phyloP scores from a whole-genome alignment of 163 green algal species.

The Volvox carteri region DNA sequence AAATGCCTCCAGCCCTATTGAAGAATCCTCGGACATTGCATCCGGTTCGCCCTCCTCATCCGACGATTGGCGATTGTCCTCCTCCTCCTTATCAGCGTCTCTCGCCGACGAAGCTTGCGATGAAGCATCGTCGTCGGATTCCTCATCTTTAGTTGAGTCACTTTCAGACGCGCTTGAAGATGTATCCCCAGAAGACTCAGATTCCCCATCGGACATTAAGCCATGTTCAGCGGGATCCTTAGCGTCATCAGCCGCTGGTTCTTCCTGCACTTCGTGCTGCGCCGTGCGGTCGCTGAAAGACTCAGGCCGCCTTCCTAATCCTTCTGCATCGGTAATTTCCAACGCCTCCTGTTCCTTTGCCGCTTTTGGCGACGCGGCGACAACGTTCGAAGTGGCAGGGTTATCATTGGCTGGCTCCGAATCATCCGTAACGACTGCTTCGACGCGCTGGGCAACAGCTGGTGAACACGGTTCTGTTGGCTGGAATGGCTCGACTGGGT shows the following conservation, averaged over 20 bases:
- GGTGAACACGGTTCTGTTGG: background rate
- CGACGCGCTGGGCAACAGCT: background rate
- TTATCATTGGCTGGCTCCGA: background rate
- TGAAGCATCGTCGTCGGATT: too few relatives aligned
- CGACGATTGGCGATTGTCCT: background rate
- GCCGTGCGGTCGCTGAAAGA: too few relatives aligned
- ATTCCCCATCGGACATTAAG: too few relatives aligned
- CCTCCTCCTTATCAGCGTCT: too few relatives aligned
- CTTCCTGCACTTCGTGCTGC: too few relatives aligned
- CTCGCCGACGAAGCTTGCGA: background rate
- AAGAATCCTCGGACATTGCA: background rate
- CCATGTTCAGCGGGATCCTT: too few relatives aligned
- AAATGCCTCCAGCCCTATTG: background rate
- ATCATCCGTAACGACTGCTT: background rate
- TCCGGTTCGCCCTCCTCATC: background rate
- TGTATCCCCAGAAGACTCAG: too few relatives aligned
- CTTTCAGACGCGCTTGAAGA: background rate
- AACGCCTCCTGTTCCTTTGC: background rate
- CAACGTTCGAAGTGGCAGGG: background rate
- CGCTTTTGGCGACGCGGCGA: background rate
- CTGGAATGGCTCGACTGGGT: background rate
- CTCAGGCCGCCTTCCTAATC: too few relatives aligned
- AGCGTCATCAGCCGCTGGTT: too few relatives aligned
- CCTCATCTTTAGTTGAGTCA: background rate
- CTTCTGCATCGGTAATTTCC: background rate